These are phyloP conservation scores for Nidularia pulvinata DNA, from an alignment of 768 basidiomycete genomes.

Conservation along the genomic window DNA sequence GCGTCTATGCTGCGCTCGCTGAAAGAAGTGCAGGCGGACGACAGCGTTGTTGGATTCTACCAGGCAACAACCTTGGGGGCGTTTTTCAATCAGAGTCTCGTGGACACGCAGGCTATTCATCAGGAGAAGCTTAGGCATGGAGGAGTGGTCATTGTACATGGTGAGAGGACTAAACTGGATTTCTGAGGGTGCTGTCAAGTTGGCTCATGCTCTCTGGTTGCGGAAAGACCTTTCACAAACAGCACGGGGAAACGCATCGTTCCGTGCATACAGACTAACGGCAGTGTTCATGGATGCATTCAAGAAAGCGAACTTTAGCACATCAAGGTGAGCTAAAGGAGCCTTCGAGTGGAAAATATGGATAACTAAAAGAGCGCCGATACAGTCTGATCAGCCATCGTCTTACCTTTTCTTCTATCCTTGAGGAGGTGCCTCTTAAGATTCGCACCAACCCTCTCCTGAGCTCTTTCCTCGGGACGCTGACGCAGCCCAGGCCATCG, in stretches of 20 bases:
- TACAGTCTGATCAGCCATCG: conserved; percentile 76
- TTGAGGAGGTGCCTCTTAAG: conserved; percentile 85
- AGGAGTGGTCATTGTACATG: conserved; percentile 84
- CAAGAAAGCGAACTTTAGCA: conserved; percentile 83
- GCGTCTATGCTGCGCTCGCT: conserved; percentile 82
- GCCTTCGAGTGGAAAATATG: conserved; percentile 1
- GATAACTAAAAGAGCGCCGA: not conserved
- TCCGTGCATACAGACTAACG: conserved; percentile 89
- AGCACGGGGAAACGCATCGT: conserved; percentile 80
- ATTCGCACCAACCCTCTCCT: conserved; percentile 82
- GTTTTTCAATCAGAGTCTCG: conserved; percentile 78
- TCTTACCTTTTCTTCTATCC: conserved; percentile 82
- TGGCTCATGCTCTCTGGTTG: not conserved
- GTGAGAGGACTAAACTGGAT: conserved; percentile 41
- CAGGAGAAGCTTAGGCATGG: conserved; percentile 86
- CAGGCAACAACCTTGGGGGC: conserved; percentile 86
- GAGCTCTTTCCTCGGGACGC: conserved; percentile 72
- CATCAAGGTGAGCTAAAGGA: conserved; percentile 61
- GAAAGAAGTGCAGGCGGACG: conserved; percentile 90
- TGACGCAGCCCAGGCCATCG: conserved; percentile 48
- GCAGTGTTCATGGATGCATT: conserved; percentile 79
- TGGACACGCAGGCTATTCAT: conserved; percentile 85
- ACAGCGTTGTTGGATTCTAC: conserved; percentile 94
- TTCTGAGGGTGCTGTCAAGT: not conserved
- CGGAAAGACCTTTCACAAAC: conserved; percentile 73